Evolutionary conservation across 192 early-diverging fungal species (phyloP), one percentile per base, ranked within the genome.

Genomic region (Entomortierella parvispora): DNA sequence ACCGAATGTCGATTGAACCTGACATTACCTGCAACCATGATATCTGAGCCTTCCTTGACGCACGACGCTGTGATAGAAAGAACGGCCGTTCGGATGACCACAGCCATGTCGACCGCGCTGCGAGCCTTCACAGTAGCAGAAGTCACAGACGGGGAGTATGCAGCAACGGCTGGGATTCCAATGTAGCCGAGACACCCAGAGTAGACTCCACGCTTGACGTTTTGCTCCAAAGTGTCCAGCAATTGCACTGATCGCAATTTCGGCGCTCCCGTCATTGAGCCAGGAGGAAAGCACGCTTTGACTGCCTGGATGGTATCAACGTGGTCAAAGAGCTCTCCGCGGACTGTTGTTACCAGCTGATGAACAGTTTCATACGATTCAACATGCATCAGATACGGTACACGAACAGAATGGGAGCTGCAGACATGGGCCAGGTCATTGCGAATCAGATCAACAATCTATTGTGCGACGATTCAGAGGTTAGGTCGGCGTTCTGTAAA

Each of bases 211-310:
- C 97, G 86, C 6, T 82, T 86, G n/a, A 81, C 79, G 44, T 89
- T 60, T 0, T 63, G 55, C 58, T 98, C 96, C 53, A 97, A 85
- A 12, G 76, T 63, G 40, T 93, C 90, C 28, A 99, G 75, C 4
- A 98, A 71, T 50, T 92, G 87, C 37, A 95, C 84, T 0, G 94
- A 93, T 43, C 97, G 86, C 10, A 88, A 74, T 72, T 99, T 99
- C 4, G 97, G 97, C 0, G 97, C 97, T 8, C 97, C 97, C 0
- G 97, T 99, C 96, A 99, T 98, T 0, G 95, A 97, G 0, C 96
- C 96, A 70, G 97, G 97, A 23, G 97, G 97, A 57, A 99, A 99
- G 47, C 92, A 92, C 12, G 85, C 84, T 40, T 82, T 84, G 17
- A 97, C 68, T 2, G 91, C 93, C 29, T 90, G 87, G 0, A 95